phyloP scores from a whole-genome alignment of 805 yeast species.

The Candida koratica region DNA sequence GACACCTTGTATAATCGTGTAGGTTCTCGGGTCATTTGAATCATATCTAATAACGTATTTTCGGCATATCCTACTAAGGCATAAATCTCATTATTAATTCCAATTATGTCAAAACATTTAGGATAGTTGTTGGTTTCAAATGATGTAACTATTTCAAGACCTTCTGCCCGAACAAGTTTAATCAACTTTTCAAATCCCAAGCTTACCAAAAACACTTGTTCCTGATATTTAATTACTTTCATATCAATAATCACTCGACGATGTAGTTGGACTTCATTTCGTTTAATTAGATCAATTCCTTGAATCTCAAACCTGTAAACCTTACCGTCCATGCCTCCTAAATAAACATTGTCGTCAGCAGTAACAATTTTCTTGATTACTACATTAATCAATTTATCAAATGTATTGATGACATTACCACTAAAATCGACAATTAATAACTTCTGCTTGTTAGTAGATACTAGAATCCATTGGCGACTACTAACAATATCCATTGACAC shows the following conservation, averaged over 20 bases:
- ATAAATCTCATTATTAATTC: slow-evolving; percentile 27
- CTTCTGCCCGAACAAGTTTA: slow-evolving; percentile 18
- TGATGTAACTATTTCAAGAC: slow-evolving; percentile 15
- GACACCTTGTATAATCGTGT: slow-evolving; percentile 46
- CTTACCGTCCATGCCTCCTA: slow-evolving; percentile 55
- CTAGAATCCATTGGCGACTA: slow-evolving; percentile 5
- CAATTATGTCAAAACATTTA: slow-evolving; percentile 44
- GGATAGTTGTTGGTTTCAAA: slow-evolving; percentile 48
- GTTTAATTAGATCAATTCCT: slow-evolving; percentile 5
- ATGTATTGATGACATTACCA: slow-evolving; percentile 15
- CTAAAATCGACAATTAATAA: slow-evolving; percentile 18
- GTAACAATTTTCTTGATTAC: slow-evolving; percentile 38
- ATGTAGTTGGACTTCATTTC: slow-evolving; percentile 28
- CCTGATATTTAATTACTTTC: slow-evolving; percentile 19
- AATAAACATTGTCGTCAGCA: slow-evolving; percentile 22
- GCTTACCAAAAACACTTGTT: slow-evolving; percentile 41
- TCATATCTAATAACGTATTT: slow-evolving; percentile 48
- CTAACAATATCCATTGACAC: slow-evolving; percentile 18
- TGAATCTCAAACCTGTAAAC: slow-evolving; percentile 15
- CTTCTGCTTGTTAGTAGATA: slow-evolving; percentile 15
- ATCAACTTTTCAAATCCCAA: slow-evolving; percentile 59
- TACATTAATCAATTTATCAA: slow-evolving; percentile 18
- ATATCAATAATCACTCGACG: slow-evolving; percentile 37
- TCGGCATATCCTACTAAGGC: slow-evolving; percentile 58
- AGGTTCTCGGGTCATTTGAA: slow-evolving; percentile 5